Base-by-base conservation (phyloP, 1,284 basidiomycete species). In the Papiliotrema laurentii region DNA sequence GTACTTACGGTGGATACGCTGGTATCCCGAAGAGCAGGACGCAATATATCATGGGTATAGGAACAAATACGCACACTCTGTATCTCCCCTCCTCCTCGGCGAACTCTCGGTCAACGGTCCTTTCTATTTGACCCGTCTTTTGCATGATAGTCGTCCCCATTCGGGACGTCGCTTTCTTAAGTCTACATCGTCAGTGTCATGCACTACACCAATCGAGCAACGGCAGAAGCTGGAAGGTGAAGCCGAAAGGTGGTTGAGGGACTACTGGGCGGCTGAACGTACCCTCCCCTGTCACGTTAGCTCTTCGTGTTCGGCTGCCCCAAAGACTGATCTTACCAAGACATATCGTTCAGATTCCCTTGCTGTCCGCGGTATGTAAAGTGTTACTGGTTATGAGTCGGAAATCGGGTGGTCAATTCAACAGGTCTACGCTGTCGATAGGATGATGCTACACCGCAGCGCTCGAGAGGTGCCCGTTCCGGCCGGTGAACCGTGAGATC, bases 111-210 rank as follows among this genome's bases (percentile, higher is more conserved):
- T 98, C 94, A 25, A 97, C 82, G 0, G 94, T 98, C 27, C 90
- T 81, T 70, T 98, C 94, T 51, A 98, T 88, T 75, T 97, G 92
- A 52, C 93, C 93, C 1, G 93, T 97, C 83, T 94, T 94, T 79
- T 94, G 90, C 74, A 93, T 81, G 65, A 94, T 81, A 63, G 90
- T 90, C 22, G 93, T 97, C 45, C 90, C 90, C 43, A 90, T 89
- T 54, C 92, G 82, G 73, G 90, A 91, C 53, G 96, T 81, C 26
- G 89, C 85, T 79, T 97, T 97, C 79, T 96, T 94, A 78, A 96
- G 87, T 58, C 92, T 90, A 30, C 21, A 27, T 16, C n/a, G 22
- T 45, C 19, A 45, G 31, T 11, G 34, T 22, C 22, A 4, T 14
- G 5, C 22, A 16, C 16, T 21, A 4, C 14, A 43, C 5, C 28